Evolutionary conservation across 805 yeast genomes (phyloP).

Genomic region (Spathaspora sp.): DNA sequence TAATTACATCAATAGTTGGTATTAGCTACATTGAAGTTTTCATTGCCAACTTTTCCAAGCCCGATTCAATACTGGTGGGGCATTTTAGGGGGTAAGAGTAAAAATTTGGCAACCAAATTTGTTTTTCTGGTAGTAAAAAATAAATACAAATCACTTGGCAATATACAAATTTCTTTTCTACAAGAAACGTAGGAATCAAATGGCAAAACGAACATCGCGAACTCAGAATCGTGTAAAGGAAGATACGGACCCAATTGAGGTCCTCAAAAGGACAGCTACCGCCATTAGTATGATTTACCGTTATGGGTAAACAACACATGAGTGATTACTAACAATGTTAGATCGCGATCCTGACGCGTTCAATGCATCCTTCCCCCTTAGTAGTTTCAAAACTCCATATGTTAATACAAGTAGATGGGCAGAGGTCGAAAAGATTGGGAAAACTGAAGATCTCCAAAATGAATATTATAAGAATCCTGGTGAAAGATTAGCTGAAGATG

Average conservation of each 20-base stretch:
- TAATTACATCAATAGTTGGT: too few relatives aligned
- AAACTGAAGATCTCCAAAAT: constrained; percentile 21
- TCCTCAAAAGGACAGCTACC: constrained; percentile 10
- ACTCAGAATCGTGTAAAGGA: constrained; percentile 5
- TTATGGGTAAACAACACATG: neutral
- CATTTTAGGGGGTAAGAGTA: too few relatives aligned
- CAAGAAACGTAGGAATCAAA: neutral
- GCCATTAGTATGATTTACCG: constrained; percentile 18
- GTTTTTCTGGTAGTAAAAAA: neutral
- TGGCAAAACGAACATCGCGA: constrained; percentile 4
- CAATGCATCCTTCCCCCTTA: constrained; percentile 13
- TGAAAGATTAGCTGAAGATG: constrained; percentile 36
- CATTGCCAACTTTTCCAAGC: too few relatives aligned
- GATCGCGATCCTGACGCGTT: constrained; percentile 8
- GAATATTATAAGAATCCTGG: constrained; percentile 25
- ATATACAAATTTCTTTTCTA: neutral
- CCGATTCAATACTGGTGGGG: too few relatives aligned
- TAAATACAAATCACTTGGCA: neutral
- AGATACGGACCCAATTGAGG: constrained; percentile 9
- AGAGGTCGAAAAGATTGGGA: constrained; percentile 32
- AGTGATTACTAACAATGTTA: constrained; percentile 5
- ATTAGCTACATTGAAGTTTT: too few relatives aligned
- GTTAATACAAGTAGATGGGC: constrained; percentile 43
- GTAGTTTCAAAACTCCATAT: constrained; percentile 45
- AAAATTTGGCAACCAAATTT: neutral